phyloP scores from a whole-genome alignment of 73 alveolate genomes.

The Blepharisma stoltei region DNA sequence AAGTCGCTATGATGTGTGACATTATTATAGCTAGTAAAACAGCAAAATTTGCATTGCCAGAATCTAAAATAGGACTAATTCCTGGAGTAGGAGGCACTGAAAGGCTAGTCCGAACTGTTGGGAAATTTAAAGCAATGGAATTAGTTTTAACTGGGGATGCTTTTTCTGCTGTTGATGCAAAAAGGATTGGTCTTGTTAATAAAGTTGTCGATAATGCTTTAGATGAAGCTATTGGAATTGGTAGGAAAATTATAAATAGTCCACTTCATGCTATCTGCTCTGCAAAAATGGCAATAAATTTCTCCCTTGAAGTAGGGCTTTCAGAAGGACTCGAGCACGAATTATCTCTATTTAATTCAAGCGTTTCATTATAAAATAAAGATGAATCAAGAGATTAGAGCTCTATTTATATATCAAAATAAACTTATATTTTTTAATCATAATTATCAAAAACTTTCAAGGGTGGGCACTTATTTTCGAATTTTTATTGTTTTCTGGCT shows the following conservation, averaged over 20 bases:
- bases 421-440: too few relatives aligned
- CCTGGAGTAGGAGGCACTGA: constrained; percentile 94
- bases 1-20: constrained; percentile 89
- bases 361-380: constrained; percentile 37
- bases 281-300: constrained; percentile 66
- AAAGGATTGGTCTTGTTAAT: constrained; percentile 55
- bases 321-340: constrained; percentile 49
- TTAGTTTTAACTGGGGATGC: constrained; percentile 71
- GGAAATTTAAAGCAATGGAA: constrained; percentile 86
- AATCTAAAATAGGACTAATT: constrained; percentile 74
- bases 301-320: constrained; percentile 34
- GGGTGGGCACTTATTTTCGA: too few relatives aligned
- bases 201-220: constrained; percentile 37
- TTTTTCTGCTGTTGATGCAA: constrained; percentile 81
- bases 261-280: constrained; percentile 55
- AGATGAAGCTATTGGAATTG: constrained; percentile 60
- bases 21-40: constrained; percentile 73
- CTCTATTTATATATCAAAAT: too few relatives aligned
- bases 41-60: constrained; percentile 89
- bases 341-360: constrained; percentile 39
- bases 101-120: constrained; percentile 73
- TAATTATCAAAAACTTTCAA: too few relatives aligned
- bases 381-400: not conserved
- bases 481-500: too few relatives aligned
- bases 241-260: constrained; percentile 54